phyloP scores from a whole-genome alignment of 2,329 filamentous ascomycete species.

The Trichophaea hybrida region DNA sequence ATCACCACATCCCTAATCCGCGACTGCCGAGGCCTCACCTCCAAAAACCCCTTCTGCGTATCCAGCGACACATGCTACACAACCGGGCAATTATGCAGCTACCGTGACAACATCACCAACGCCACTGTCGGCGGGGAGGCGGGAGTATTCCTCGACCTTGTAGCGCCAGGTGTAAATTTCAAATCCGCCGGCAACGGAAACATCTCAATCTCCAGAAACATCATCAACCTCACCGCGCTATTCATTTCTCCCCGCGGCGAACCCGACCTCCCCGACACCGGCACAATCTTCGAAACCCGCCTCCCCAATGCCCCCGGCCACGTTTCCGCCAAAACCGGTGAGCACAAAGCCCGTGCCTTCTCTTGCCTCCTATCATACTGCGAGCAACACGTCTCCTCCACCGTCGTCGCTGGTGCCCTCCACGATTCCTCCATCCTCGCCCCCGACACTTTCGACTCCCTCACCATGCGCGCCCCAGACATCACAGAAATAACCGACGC shows the following conservation, averaged over 20 bases:
- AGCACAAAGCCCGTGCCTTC: conserved; percentile 11
- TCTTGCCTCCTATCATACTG: conserved; percentile 13
- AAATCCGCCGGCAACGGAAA: neutral
- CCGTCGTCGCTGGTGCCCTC: neutral
- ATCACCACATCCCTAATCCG: conserved; percentile 10
- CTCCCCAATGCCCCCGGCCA: conserved; percentile 14
- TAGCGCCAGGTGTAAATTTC: conserved; percentile 4
- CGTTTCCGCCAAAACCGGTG: conserved; percentile 2
- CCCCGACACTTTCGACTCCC: conserved; percentile 1
- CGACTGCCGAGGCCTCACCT: conserved; percentile 7
- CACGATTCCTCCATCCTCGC: neutral
- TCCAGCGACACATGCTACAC: conserved; percentile 9
- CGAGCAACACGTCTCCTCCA: conserved; percentile 5
- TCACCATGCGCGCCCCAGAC: conserved; percentile 5
- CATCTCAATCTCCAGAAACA: conserved; percentile 6
- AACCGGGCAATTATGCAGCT: conserved; percentile 16
- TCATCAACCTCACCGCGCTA: conserved; percentile 10
- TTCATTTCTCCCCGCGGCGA: conserved; percentile 13
- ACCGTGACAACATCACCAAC: conserved; percentile 2
- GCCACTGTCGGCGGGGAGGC: conserved; percentile 11
- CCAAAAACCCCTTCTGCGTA: neutral
- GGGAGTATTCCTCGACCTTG: conserved; percentile 11
- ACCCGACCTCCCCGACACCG: neutral
- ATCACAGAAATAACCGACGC: conserved; percentile 11
- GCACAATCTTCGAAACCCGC: neutral